Evolutionary conservation across 2,329 filamentous ascomycete species (phyloP).

Genomic region (Orbilia ellipsospora): DNA sequence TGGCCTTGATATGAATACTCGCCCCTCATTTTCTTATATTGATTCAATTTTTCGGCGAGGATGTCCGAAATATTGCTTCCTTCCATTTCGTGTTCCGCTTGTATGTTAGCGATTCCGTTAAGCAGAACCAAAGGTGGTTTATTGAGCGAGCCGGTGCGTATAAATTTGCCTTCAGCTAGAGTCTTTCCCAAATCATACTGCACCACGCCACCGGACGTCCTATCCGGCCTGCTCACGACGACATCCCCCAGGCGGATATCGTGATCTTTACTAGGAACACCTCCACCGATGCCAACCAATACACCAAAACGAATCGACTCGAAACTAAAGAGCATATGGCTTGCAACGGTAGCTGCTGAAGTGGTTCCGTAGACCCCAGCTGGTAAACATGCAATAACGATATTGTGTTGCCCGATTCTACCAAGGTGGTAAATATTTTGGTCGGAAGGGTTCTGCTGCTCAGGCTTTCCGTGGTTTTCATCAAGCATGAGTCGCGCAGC

Average conservation of each 20-base stretch:
- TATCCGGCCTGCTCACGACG: not conserved
- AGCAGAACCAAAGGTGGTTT: constrained; percentile 25
- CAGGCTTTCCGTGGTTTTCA: too few species aligned
- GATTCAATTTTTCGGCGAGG: too few species aligned
- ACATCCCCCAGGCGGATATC: not conserved
- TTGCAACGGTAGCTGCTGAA: too few species aligned
- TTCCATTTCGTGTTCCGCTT: not conserved
- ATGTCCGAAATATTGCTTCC: too few species aligned
- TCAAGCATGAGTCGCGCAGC: too few species aligned
- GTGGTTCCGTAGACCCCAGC: too few species aligned
- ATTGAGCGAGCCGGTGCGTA: not conserved
- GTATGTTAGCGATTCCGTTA: constrained; percentile 3
- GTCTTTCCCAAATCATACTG: constrained; percentile 29
- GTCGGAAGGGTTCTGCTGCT: not conserved
- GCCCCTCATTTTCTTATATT: too few species aligned
- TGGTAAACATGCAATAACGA: too few species aligned
- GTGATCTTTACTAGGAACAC: constrained; percentile 1
- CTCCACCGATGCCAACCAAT: not conserved
- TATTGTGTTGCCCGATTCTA: too few species aligned
- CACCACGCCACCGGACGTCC: too few species aligned
- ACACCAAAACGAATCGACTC: not conserved
- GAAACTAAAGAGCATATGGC: too few species aligned
- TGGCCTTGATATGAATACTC: not conserved
- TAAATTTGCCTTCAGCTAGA: constrained; percentile 1
- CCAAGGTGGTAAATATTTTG: too few species aligned